These are phyloP conservation scores for Psilocybe sp. DNA, from an alignment of 768 basidiomycete species.

Conservation along the genomic window DNA sequence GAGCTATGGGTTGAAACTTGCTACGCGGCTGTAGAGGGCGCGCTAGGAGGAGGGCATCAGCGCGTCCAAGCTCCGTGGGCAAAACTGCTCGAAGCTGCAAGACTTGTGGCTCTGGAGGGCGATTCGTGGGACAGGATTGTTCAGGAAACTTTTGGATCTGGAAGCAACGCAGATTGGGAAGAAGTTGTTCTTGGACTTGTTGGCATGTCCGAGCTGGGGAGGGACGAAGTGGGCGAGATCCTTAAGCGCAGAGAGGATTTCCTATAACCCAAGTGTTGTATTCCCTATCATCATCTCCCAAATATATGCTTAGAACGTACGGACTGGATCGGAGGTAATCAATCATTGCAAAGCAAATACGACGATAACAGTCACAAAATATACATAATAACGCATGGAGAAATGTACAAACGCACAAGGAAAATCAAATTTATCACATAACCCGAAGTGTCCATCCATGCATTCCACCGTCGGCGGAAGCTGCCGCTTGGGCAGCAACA, in stretches of 20 bases:
- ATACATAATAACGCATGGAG: conserved; percentile 23
- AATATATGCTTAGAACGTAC: conserved; percentile 4
- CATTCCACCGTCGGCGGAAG: conserved; percentile 60
- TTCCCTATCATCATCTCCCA: too few species aligned
- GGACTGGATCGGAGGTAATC: conserved; percentile 11
- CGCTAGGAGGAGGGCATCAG: conserved; percentile 41
- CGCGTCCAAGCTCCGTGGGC: conserved; percentile 78
- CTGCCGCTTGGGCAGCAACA: conserved; percentile 70
- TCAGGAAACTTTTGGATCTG: conserved; percentile 45
- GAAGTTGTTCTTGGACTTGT: conserved; percentile 45
- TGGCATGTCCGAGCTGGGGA: conserved; percentile 58
- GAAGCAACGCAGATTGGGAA: conserved; percentile 54
- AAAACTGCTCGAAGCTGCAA: conserved; percentile 65
- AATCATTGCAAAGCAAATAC: conserved; percentile 34
- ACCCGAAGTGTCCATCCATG: conserved; percentile 81
- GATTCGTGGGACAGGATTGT: conserved; percentile 46
- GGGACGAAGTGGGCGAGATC: conserved; percentile 59
- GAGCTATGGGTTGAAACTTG: conserved; percentile 84
- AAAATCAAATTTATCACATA: conserved; percentile 47
- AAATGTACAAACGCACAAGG: conserved; percentile 13
- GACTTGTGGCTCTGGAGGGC: conserved; percentile 61
- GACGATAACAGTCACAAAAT: conserved; percentile 31
- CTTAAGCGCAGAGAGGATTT: conserved; percentile 43
- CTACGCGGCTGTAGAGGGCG: conserved; percentile 50
- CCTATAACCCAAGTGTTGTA: too few species aligned